Base-by-base conservation (phyloP, 2,329 filamentous ascomycete species). In the Colletotrichum phormii region DNA sequence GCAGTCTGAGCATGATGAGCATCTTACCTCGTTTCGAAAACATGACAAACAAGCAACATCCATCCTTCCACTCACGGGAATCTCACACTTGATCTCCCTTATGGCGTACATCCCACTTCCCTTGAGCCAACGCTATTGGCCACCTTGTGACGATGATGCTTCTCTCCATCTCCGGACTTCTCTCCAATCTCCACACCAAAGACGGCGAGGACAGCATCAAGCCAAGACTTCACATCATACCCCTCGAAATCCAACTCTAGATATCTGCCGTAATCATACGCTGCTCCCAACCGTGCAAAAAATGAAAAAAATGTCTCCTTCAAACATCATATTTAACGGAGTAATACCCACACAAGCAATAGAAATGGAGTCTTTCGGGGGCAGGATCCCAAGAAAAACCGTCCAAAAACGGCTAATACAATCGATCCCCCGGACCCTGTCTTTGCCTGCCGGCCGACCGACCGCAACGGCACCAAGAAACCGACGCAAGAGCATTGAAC, bases 371-470 rank as follows among this genome's bases (percentile, higher is more conserved):
- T 42, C 15, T 6, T 42, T 42, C 37, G 37, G 37, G 37, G 37
- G 2, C 37, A 42, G 42, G 8, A n/a, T 15, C 42, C 18, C 42
- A 49, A 49, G 33, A n/a, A 37, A 46, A n/a, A n/a, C 18, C 18
- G 3, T 49, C 42, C 42, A n/a, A 49, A 49, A 49, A 59, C 61
- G 42, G 64, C 24, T 37, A 60, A 60, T 35, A 67, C 26, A 49
- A 51, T 51, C 37, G 64, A 37, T 35, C 37, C 55, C 54, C 54
- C 29, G 29, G 54, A 59, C 64, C 64, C 42, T 59, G 64, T 55
- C 26, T 37, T 26, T 49, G 31, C 42, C 26, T 55, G n/a, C 51
- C 51, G 51, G 35, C 26, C 62, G 31, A 46, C 13, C 15, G 7
- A 37, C 31, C 57, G 57, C 54, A 26, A 29, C 54, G 54, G 54